Base-by-base conservation (phyloP, 2,329 filamentous ascomycete genomes). In the Exophiala dermatitidis region DNA sequence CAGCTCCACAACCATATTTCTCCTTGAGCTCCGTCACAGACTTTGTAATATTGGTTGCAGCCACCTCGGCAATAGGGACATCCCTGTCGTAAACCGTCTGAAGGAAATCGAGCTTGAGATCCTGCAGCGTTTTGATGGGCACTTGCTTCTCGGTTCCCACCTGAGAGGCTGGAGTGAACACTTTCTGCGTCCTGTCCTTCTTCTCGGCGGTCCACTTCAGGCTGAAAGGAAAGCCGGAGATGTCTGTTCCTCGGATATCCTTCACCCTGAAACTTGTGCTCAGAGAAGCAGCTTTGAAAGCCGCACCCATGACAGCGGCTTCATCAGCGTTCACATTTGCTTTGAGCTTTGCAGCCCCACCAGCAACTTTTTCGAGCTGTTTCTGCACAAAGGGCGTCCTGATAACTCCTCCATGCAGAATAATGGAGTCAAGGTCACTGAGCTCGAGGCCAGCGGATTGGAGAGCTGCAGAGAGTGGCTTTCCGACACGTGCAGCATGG, bases 261-360 rank as follows among this genome's bases (percentile, higher is more conserved):
- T 97, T 98, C 67, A 98, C 93, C 57, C 90, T 85, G 82, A 98
- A 98, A 68, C 87, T 91, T 38, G 91, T 90, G 72, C 89, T 96
- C 54, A 98, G 78, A 63, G 88, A 83, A 48, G 93, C 93, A 47
- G 88, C 93, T 67, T 90, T 88, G 78, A 98, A 97, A 30, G 86
- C 90, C 51, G 93, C 91, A 63, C 93, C 93, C 69, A 97, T 95
- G 6, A 95, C 93, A 47, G 93, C 93, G 28, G 93, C 86, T 72
- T 98, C 93, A 65, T 98, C 93, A 7, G 91, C 87, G 73, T 98
- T 98, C 67, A 98, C 93, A 64, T 94, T 98, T 66, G 85, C 86
- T 60, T 90, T 85, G 55, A 98, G 77, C 75, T 95, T 96, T 48
- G 86, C 82, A 5, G 83, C 71, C 12, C 78, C 80, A 36, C 88